Evolutionary conservation across 495 filamentous ascomycete species (phyloP), one percentile per base, ranked within the genome.

Genomic region (Amphirosellinia nigrospora): DNA sequence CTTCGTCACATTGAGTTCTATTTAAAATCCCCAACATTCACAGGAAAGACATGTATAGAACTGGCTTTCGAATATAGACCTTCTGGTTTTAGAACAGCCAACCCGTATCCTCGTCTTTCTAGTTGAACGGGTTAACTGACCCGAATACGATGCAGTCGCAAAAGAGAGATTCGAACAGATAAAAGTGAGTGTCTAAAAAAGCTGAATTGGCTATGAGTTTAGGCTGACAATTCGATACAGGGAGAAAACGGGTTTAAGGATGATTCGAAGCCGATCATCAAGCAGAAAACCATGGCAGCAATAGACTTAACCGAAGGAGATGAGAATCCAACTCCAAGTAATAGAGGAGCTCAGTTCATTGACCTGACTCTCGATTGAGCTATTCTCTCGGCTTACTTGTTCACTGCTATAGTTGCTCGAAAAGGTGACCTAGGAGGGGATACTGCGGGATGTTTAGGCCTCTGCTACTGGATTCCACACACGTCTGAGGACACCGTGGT

Each of bases 141-240:
- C 43, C 11, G 5, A 1, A 1, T 48, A 1, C 28, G 16, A 23
- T 36, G 6, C 4, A 64, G 41, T 75, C 8, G 75, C 73, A 5
- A n/a, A 46, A 39, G 70, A 75, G 48, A 62, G 70, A 41, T 72
- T 73, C 43, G 26, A 66, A 26, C 68, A 75, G 53, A 58, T 75
- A 5, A 61, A 66, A 46, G 75, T 77, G 67, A 39, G 65, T 52
- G 10, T 10, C 39, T 30, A 53, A 39, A n/a, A 0, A 58, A 34
- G 3, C 26, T 46, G n/a, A n/a, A n/a, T 21, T 46, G 19, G 21
- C 16, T 6, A 7, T 60, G 1, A 13, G 15, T 38, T 19, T 13
- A 34, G 30, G 28, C 60, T 76, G 46, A 76, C 64, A 34, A 30
- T 13, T 16, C 16, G 32, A 16, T 19, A 8, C 21, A 77, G 71